Evolutionary conservation across 192 early-diverging fungal genomes (phyloP), one percentile per base, ranked within the genome.

Genomic region (Linnemannia exigua): DNA sequence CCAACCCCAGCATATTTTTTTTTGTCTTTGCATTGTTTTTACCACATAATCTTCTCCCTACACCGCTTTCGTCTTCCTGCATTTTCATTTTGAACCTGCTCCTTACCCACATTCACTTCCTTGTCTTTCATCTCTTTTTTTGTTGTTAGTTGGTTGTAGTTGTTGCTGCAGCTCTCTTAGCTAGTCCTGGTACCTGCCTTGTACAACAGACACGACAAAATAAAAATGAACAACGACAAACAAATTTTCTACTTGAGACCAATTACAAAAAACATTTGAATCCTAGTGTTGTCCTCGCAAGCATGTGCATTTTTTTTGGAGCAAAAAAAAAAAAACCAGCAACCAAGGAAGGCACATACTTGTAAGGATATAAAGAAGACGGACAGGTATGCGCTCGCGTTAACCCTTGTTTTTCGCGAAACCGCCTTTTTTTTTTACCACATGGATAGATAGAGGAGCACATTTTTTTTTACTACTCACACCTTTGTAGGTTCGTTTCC

Each of bases 1-100:
- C 25, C 54, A 25, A 54, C 54, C 25, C 54, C 54, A 61, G 54
- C 54, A 61, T 61, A n/a, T n/a, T 54, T 54, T 61, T 61, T 31
- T 31, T 61, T 12, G n/a, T 61, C 8, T 12, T 61, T 61, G 22
- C 54, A 28, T 31, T 61, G 9, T 7, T 8, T 28, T 28, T 28
- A 25, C 25, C 8, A 12, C 25, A 61, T 61, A 61, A 61, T 61
- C 28, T 61, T 28, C 0, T 2, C 12, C n/a, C 25, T n/a, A n/a
- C n/a, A n/a, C n/a, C n/a, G n/a, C n/a, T n/a, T 12, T 6, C 54
- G 8, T 1, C 20, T 7, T n/a, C 54, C 25, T n/a, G 5, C 41
- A 3, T 44, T 44, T 44, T 44, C 41, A 44, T 9, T 44, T 44
- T n/a, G n/a, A n/a, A n/a, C n/a, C n/a, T n/a, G n/a, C n/a, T n/a